These are phyloP conservation scores for Pharnaceum exiguum DNA, from an alignment of 148 eudicot species.

Conservation along the genomic window DNA sequence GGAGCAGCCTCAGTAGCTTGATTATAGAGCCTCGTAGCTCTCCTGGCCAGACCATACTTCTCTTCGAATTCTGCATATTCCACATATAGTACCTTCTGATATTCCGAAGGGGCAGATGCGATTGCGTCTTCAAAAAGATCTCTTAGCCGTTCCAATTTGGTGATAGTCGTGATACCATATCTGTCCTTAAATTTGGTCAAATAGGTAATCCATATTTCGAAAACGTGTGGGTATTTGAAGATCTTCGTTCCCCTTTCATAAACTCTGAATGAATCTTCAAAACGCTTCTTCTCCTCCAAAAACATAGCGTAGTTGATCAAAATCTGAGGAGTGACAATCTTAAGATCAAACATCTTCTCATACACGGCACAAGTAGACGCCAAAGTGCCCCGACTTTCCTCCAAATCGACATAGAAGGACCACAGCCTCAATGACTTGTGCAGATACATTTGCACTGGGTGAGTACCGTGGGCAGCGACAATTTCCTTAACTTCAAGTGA, in stretches of 20 bases:
- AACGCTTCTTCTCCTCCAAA: conserved; percentile 85
- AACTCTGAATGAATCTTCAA: conserved; percentile 95
- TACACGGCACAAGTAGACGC: conserved; percentile 91
- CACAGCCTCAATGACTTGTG: conserved; percentile 80
- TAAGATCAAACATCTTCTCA: conserved; percentile 82
- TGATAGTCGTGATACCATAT: conserved; percentile 70
- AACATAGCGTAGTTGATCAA: conserved; percentile 88
- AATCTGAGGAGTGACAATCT: conserved; percentile 94
- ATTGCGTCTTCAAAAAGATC: conserved; percentile 94
- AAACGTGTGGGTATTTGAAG: conserved; percentile 92
- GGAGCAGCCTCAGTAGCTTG: conserved; percentile 89
- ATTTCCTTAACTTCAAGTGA: conserved; percentile 82
- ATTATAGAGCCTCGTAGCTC: conserved; percentile 90
- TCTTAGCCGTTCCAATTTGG: conserved; percentile 81
- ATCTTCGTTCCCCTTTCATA: conserved; percentile 97
- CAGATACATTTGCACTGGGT: conserved; percentile 89
- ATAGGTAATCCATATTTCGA: conserved; percentile 91
- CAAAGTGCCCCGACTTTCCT: conserved; percentile 82
- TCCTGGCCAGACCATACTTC: conserved; percentile 82
- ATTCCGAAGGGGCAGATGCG: conserved; percentile 83
- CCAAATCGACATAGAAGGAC: conserved; percentile 91
- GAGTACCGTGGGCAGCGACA: conserved; percentile 91
- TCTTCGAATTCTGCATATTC: conserved; percentile 94
- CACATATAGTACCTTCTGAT: conserved; percentile 69
- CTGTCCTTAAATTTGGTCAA: conserved; percentile 86